These are phyloP conservation scores for Calonectria montana DNA, from an alignment of 2,329 filamentous ascomycete genomes.

Conservation along the genomic window DNA sequence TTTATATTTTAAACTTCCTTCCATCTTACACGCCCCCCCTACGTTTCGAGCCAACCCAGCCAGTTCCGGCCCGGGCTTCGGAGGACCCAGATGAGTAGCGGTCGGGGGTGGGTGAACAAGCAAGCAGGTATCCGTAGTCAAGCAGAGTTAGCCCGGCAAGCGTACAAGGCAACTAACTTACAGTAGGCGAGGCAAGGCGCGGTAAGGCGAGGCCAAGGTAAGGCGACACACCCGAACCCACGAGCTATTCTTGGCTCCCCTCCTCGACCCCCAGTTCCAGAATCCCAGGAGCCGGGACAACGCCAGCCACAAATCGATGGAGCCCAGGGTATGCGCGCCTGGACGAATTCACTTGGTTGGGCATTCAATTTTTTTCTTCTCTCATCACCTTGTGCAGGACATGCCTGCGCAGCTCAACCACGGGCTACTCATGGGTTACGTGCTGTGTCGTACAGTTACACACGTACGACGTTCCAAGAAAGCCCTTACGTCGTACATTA, in stretches of 20 bases:
- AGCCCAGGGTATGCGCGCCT: conserved; percentile 5
- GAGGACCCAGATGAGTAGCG: conserved; percentile 35
- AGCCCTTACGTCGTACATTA: conserved; percentile 19
- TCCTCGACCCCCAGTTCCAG: conserved; percentile 10
- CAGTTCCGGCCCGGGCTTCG: conserved; percentile 35
- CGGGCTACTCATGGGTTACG: neutral
- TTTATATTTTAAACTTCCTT: conserved; percentile 37
- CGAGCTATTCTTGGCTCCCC: conserved; percentile 27
- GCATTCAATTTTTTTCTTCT: neutral
- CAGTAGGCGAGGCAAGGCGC: conserved; percentile 30
- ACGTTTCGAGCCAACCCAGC: conserved; percentile 16
- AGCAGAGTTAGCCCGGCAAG: conserved; percentile 26
- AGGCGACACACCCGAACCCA: conserved; percentile 30
- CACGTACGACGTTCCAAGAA: neutral
- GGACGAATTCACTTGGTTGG: neutral
- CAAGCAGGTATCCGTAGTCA: conserved; percentile 28
- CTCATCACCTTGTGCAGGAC: neutral
- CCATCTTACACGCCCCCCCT: conserved; percentile 8
- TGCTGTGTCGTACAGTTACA: neutral
- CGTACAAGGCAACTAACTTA: conserved; percentile 23
- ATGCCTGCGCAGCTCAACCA: too few relatives aligned
- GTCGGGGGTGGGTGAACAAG: conserved; percentile 38
- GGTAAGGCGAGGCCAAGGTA: conserved; percentile 28
- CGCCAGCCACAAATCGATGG: conserved; percentile 21
- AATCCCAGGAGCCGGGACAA: conserved; percentile 24